Evolutionary conservation across 352 stramenopile species (phyloP).

Genomic region (Globisporangium cystogenes): DNA sequence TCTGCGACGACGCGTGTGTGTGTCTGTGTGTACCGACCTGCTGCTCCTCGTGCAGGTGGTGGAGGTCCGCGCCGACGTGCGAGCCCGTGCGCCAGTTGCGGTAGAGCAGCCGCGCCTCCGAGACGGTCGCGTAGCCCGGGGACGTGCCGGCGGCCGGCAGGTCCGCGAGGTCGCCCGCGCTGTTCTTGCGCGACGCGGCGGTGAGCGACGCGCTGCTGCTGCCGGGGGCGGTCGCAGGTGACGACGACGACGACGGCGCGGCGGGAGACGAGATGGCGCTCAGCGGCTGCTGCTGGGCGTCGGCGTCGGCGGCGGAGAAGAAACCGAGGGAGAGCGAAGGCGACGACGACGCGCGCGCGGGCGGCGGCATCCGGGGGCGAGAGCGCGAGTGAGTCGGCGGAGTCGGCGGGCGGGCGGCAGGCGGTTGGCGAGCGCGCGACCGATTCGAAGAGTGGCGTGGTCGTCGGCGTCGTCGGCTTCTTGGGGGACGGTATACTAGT

Average conservation of each 20-base stretch:
- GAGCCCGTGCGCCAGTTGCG: constrained; percentile 72
- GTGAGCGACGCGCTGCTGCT: background rate
- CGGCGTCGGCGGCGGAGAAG: constrained; percentile 17
- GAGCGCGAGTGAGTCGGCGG: background rate
- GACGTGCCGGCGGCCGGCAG: constrained; percentile 30
- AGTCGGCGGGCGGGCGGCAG: background rate
- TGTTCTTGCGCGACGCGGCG: constrained; percentile 37
- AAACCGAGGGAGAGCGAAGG: constrained; percentile 13
- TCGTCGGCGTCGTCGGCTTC: too few relatives aligned
- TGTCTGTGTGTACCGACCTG: background rate
- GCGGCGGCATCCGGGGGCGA: background rate
- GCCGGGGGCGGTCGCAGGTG: background rate
- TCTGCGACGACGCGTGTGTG: too few relatives aligned
- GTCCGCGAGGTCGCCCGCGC: constrained; percentile 60
- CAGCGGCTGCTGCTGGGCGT: constrained; percentile 11
- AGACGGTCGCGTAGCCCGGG: constrained; percentile 24
- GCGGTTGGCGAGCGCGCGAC: background rate
- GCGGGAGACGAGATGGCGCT: constrained; percentile 28
- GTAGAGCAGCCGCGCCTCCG: constrained; percentile 69
- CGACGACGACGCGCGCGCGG: constrained; percentile 10
- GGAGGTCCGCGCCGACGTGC: constrained; percentile 31
- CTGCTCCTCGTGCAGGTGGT: constrained; percentile 3
- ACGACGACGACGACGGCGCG: constrained; percentile 2
- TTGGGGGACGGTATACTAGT: too few relatives aligned
- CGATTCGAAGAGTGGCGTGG: too few relatives aligned